Base-by-base conservation (phyloP, 2,329 filamentous ascomycete species). In the Gnomoniopsis smithogilvyi region DNA sequence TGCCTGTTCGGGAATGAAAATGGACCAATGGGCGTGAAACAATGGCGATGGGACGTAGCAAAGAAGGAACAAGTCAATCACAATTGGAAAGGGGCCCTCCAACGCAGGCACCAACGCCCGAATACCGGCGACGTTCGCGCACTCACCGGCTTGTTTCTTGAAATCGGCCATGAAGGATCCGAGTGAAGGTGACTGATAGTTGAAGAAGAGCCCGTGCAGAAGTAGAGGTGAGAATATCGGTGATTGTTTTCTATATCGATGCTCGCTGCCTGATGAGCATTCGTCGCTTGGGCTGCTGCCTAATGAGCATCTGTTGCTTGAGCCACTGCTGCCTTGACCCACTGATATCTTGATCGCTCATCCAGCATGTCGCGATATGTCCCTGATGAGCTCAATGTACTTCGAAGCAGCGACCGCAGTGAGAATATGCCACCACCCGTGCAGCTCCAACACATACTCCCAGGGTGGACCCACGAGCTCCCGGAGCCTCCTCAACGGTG, bases 401-500 rank as follows among this genome's bases (percentile, higher is more conserved):
- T 67, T 66, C 24, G 75, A 76, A 4, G 83, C 82, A 1, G 81
- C 78, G 21, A 83, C 71, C 0, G 81, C 84, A 0, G 84, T 87
- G 26, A 85, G 70, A 17, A 87, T 70, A 64, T 87, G 84, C 84
- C 84, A 87, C 84, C 83, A 87, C 1, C 83, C 84, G 65, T 87
- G 84, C 15, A 86, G 66, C 69, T 87, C 84, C 4, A 87, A 67
- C 0, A 82, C 36, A 68, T 81, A 84, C 1, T 78, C 80, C 76
- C 75, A 82, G 0, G 84, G 84, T 47, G 84, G 67, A 0, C 84
- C 83, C 2, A 86, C 63, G 0, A 55, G 63, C 8, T 71, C 69
- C 51, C 82, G 78, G 12, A 79, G 62, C 0, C 63, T 60, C 2
- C 81, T 78, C 24, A 87, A 71, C 60, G 76, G 67, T 0, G 69